Conservation (phyloP, 2,329 filamentous ascomycete genomes). For the Exserohilum turcica region DNA sequence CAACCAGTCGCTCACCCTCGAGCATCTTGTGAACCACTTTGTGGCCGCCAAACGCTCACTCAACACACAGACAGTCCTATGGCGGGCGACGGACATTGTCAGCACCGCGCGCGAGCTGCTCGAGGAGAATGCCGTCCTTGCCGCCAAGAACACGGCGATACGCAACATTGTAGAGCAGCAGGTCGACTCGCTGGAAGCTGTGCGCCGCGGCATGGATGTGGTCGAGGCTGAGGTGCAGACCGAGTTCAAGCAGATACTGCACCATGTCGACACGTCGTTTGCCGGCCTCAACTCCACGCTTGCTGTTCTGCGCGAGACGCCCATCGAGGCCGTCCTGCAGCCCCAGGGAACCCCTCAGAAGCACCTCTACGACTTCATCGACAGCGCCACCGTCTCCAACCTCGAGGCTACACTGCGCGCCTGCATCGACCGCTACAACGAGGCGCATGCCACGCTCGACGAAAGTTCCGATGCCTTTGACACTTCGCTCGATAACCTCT, state of each 20-base stretch:
- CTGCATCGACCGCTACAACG: slow-evolving; percentile 73
- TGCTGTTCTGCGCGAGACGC: slow-evolving; percentile 65
- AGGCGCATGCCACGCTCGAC: slow-evolving; percentile 64
- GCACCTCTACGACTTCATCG: slow-evolving; percentile 76
- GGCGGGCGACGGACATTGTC: slow-evolving; percentile 85
- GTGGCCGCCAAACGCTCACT: slow-evolving; percentile 87
- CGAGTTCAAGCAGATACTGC: slow-evolving; percentile 62
- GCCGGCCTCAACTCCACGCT: slow-evolving; percentile 69
- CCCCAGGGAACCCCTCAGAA: slow-evolving; percentile 58
- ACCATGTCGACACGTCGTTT: slow-evolving; percentile 70
- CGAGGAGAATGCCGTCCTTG: slow-evolving; percentile 77
- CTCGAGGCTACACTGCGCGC: slow-evolving; percentile 70
- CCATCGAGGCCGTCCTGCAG: slow-evolving; percentile 68
- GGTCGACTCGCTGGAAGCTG: slow-evolving; percentile 50
- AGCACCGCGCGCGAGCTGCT: slow-evolving; percentile 74
- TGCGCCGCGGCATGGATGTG: slow-evolving; percentile 51
- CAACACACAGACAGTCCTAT: slow-evolving; percentile 79
- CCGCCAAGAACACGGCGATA: slow-evolving; percentile 55
- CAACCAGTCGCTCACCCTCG: slow-evolving; percentile 59
- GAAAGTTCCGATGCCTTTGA: slow-evolving; percentile 70
- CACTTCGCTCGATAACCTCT: slow-evolving; percentile 62
- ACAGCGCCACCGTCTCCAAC: slow-evolving; percentile 69
- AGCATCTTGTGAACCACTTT: slow-evolving; percentile 81
- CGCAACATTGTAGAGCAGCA: slow-evolving; percentile 52
- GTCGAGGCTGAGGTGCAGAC: slow-evolving; percentile 50